Conservation (phyloP, 495 filamentous ascomycete genomes). For the Aspergillus cavernicola region DNA sequence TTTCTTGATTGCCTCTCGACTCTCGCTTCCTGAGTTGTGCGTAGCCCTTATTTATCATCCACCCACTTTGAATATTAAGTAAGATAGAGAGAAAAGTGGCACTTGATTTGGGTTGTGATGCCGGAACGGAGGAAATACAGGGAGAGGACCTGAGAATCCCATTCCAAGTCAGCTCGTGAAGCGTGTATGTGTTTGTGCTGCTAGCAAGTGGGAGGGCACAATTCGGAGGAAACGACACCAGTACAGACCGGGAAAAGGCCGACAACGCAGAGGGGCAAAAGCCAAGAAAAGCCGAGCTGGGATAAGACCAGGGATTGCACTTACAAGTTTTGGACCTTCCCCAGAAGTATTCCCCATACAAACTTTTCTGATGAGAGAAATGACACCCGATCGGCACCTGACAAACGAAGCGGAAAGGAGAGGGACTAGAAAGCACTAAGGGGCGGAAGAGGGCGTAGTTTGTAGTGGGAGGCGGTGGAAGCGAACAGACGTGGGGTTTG, state of each 20-base stretch:
- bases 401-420: conserved; percentile 15
- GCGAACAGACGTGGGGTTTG: conserved; percentile 15
- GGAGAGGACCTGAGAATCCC: conserved; percentile 7
- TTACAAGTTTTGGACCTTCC: conserved; percentile 11
- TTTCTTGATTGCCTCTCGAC: background rate
- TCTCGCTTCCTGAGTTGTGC: background rate
- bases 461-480: conserved; percentile 11
- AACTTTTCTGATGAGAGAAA: conserved; percentile 18
- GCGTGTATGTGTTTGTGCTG: conserved; percentile 12
- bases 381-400: conserved; percentile 19
- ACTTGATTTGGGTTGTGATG: background rate
- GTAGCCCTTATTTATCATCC: background rate
- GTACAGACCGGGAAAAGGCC: conserved; percentile 11
- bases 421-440: conserved; percentile 2
- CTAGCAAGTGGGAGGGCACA: conserved; percentile 16
- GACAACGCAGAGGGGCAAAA: background rate
- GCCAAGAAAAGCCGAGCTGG: background rate
- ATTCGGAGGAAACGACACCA: conserved; percentile 5
- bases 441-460: background rate
- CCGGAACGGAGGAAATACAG: conserved; percentile 1
- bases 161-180: conserved; percentile 16
- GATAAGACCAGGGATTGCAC: conserved; percentile 6
- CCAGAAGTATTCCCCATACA: conserved; percentile 19
- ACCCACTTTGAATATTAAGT: conserved; percentile 9
- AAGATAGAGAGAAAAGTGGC: background rate